Conservation (phyloP, 768 basidiomycete species). For the Lactarius akahatsu region DNA sequence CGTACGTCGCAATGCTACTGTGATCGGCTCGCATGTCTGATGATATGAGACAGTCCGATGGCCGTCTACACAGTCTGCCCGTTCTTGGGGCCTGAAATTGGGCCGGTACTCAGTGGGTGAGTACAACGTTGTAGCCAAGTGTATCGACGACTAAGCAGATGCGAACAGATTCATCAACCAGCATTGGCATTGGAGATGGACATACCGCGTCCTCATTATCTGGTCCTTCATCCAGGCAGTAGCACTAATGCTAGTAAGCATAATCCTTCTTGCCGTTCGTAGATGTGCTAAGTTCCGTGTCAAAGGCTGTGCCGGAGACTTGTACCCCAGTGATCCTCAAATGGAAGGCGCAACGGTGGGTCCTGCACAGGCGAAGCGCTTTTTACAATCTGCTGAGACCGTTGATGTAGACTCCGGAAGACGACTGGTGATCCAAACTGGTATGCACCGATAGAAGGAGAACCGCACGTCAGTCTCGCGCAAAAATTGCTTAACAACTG, state of each 20-base stretch:
- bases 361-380: neutral
- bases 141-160: neutral
- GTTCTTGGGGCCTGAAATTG: conserved; percentile 56
- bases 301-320: conserved; percentile 69
- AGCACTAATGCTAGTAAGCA: conserved; percentile 51
- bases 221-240: conserved; percentile 62
- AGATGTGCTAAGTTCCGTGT: neutral
- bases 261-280: too few relatives aligned
- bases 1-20: conserved; percentile 41
- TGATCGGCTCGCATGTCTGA: neutral
- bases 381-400: neutral
- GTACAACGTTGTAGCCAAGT: conserved; percentile 29
- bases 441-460: conserved; percentile 59
- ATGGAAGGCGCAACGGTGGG: conserved; percentile 55
- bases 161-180: conserved; percentile 32
- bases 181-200: conserved; percentile 72
- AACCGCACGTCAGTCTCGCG: conserved; percentile 43
- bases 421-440: conserved; percentile 52
- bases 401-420: conserved; percentile 49
- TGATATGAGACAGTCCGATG: conserved; percentile 46
- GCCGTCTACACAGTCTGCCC: conserved; percentile 53
- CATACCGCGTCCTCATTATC: conserved; percentile 65
- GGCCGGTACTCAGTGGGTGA: conserved; percentile 61
- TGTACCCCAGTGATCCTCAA: conserved; percentile 61
- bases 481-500: conserved; percentile 56